Percentiles rank a stretch among this genome's conserved stretches.
phyloP scores from a whole-genome alignment of 768 basidiomycete genomes.

The Termitomyces sp. region DNA sequence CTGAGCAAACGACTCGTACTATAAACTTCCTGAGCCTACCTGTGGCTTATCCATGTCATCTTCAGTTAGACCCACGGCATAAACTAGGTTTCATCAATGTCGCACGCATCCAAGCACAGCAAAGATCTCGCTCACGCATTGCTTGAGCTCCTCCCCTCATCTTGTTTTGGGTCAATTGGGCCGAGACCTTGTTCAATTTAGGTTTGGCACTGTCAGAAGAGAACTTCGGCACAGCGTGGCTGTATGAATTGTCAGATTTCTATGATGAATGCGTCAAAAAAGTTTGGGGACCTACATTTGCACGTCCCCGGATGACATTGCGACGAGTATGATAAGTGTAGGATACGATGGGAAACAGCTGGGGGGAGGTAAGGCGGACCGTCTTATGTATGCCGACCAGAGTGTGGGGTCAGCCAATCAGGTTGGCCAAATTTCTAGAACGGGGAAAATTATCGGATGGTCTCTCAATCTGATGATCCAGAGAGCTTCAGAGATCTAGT shows the following conservation, averaged over 20 bases:
- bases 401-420: conserved; percentile 20
- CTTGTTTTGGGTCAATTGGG: conserved; percentile 74
- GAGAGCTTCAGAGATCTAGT: too few relatives aligned
- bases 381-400: background rate
- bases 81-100: conserved; percentile 43
- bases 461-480: too few relatives aligned
- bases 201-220: conserved; percentile 21
- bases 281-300: conserved; percentile 17
- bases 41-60: conserved; percentile 85
- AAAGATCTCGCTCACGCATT: conserved; percentile 56
- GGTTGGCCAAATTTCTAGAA: conserved; percentile 4
- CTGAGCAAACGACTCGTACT: background rate
- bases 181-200: conserved; percentile 73
- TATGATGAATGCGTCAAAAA: background rate
- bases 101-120: background rate
- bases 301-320: conserved; percentile 52
- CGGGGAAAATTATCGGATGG: too few relatives aligned
- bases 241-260: conserved; percentile 17
- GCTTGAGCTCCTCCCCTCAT: conserved; percentile 77
- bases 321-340: background rate
- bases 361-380: background rate
- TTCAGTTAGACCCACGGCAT: conserved; percentile 73
- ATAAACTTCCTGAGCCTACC: conserved; percentile 28
- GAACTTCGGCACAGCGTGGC: conserved; percentile 38
- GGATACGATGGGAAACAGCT: background rate